These are phyloP conservation scores for Suillus subaureus DNA, from an alignment of 768 basidiomycete genomes.

Conservation along the genomic window DNA sequence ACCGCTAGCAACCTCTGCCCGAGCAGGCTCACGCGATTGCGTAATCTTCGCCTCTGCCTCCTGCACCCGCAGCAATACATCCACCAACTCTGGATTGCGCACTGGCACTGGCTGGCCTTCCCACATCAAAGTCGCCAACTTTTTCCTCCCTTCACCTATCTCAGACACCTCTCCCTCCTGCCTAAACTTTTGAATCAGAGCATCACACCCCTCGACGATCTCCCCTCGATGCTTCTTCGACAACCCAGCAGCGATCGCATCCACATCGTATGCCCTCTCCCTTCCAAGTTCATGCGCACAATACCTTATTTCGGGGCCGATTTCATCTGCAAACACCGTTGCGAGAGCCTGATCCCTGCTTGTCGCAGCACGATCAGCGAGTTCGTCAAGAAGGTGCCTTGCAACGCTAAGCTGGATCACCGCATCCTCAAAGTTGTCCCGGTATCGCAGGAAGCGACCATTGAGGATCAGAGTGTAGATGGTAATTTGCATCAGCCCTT, in stretches of 20 bases:
- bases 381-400: constrained; percentile 67
- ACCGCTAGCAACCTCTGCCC: constrained; percentile 30
- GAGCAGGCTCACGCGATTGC: constrained; percentile 30
- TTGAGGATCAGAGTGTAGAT: constrained; percentile 81
- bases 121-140: constrained; percentile 68
- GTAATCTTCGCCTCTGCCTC: constrained; percentile 67
- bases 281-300: constrained; percentile 88
- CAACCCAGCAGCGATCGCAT: constrained; percentile 69
- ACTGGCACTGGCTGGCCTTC: constrained; percentile 84
- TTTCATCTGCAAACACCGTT: constrained; percentile 79
- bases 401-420: constrained; percentile 79
- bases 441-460: constrained; percentile 80
- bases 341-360: constrained; percentile 89
- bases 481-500: constrained; percentile 66
- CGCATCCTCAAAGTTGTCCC: constrained; percentile 75
- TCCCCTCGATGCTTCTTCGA: constrained; percentile 56
- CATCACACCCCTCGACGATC: constrained; percentile 66
- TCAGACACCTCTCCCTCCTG: constrained; percentile 40
- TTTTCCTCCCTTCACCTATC: constrained; percentile 48
- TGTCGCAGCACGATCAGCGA: constrained; percentile 63
- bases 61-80: constrained; percentile 81
- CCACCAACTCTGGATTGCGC: constrained; percentile 89
- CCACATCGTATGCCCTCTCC: constrained; percentile 78
- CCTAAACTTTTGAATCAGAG: constrained; percentile 52
- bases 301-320: constrained; percentile 89